phyloP scores from a whole-genome alignment of 2,329 filamentous ascomycete species.

The Leptosphaerulina australis region DNA sequence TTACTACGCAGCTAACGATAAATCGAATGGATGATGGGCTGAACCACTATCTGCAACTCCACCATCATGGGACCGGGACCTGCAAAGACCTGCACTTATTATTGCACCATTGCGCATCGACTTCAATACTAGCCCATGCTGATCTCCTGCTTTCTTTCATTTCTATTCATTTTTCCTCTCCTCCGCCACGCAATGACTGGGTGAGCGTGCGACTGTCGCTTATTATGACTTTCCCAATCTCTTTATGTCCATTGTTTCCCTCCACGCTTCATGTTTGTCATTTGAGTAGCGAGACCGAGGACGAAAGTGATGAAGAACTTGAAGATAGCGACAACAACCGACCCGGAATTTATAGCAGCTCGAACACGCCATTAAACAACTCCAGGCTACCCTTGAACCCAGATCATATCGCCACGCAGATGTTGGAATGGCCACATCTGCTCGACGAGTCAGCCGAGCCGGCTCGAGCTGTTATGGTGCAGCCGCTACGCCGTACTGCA shows the following conservation, averaged over 20 bases:
- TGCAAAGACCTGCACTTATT: not conserved
- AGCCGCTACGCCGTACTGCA: not conserved
- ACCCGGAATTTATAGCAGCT: not conserved
- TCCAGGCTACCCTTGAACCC: not conserved
- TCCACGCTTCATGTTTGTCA: not conserved
- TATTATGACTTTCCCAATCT: slow-evolving; percentile 5
- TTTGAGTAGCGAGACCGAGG: not conserved
- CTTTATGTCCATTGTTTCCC: slow-evolving; percentile 6
- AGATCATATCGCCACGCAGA: slow-evolving; percentile 4
- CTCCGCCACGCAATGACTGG: not conserved
- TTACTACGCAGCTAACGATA: not conserved
- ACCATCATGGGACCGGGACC: slow-evolving; percentile 1
- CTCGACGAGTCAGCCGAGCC: not conserved
- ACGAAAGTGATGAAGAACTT: not conserved
- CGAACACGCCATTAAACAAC: slow-evolving; percentile 4
- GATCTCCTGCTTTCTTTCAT: not conserved
- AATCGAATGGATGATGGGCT: slow-evolving; percentile 2
- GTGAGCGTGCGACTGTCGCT: slow-evolving; percentile 1
- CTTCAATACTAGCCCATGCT: not conserved
- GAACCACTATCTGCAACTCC: slow-evolving; percentile 1
- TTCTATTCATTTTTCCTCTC: not conserved
- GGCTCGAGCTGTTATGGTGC: not conserved
- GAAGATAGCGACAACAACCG: not conserved
- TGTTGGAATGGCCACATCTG: not conserved
- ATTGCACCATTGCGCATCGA: not conserved